Conservation (phyloP, 73 alveolate species). For the Paramecium primaurelia region DNA sequence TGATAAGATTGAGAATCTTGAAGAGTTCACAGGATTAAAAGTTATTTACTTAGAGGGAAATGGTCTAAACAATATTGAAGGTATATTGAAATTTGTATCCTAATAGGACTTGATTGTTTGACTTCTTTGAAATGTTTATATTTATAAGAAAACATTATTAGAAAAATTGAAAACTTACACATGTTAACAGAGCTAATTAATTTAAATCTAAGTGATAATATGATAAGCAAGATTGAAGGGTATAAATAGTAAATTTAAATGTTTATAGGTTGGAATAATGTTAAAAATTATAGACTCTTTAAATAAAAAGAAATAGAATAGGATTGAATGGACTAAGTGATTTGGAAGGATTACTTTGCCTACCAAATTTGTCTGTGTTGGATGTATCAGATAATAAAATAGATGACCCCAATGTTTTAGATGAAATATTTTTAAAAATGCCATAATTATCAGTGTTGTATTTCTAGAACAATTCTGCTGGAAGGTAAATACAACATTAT, state of each 20-base stretch:
- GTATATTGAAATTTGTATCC: neutral
- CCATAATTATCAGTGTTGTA: constrained; percentile 91
- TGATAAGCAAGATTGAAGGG: constrained; percentile 82
- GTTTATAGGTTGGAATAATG: constrained; percentile 24
- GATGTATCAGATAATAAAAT: constrained; percentile 94
- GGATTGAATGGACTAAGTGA: constrained; percentile 83
- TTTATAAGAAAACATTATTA: constrained; percentile 89
- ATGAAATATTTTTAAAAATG: constrained; percentile 85
- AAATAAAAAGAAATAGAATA: constrained; percentile 87
- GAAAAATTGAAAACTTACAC: constrained; percentile 86
- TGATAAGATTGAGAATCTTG: constrained; percentile 91
- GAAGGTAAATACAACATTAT: constrained; percentile 88
- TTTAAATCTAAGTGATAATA: constrained; percentile 89
- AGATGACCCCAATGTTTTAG: constrained; percentile 63
- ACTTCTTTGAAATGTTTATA: constrained; percentile 75
- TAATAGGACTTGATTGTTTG: constrained; percentile 72
- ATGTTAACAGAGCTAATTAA: constrained; percentile 71
- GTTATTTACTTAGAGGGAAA: constrained; percentile 95
- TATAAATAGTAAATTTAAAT: neutral
- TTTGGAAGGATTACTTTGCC: constrained; percentile 82
- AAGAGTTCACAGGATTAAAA: constrained; percentile 87
- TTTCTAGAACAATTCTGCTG: constrained; percentile 88
- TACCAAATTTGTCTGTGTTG: constrained; percentile 82
- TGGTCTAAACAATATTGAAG: constrained; percentile 80
- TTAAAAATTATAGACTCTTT: constrained; percentile 70